Evolutionary conservation across 352 stramenopile genomes (phyloP), one percentile per base, ranked within the genome.

Genomic region (Pythium phragmitis): DNA sequence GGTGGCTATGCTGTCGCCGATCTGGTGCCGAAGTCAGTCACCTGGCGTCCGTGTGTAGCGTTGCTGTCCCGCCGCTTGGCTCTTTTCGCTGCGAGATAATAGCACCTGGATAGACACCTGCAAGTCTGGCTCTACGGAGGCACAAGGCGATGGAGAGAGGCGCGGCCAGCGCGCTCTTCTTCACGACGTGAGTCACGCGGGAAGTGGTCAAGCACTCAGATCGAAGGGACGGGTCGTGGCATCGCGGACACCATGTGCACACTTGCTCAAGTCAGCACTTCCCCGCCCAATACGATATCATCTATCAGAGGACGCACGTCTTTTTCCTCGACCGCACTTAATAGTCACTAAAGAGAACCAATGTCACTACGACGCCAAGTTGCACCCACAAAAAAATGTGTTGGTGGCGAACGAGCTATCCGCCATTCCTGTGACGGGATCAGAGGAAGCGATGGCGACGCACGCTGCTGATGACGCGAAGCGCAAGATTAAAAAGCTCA

Each of bases 401-500:
- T 60, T 70, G 63, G 63, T 65, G 49, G 57, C 63, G 34, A 70
- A 65, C 57, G 63, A 43, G 21, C 54, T 43, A 62, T 53, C 33
- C 17, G 21, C 19, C 41, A 14, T n/a, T 54, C 16, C 36, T 41
- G 34, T 4, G 30, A 51, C 6, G 34, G 30, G 14, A 45, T n/a
- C 42, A 14, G 21, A 26, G 23, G 41, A 39, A 43, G 45, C 51
- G 13, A 71, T 67, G 64, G 64, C 53, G 41, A 21, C 64, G 16
- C 62, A 33, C 52, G 23, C 57, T 14, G 57, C 45, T 7, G 66
- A 73, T 54, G 60, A 66, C 21, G 60, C 19, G 37, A 92, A 91
- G 73, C 72, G 64, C 68, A 81, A 83, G 67, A 96, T 96, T 70
- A 96, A 96, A 73, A 96, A 96, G 80, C 75, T 96, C 47, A 96